phyloP scores from a whole-genome alignment of 2,329 filamentous ascomycete genomes.

The Claviceps fusiformis region DNA sequence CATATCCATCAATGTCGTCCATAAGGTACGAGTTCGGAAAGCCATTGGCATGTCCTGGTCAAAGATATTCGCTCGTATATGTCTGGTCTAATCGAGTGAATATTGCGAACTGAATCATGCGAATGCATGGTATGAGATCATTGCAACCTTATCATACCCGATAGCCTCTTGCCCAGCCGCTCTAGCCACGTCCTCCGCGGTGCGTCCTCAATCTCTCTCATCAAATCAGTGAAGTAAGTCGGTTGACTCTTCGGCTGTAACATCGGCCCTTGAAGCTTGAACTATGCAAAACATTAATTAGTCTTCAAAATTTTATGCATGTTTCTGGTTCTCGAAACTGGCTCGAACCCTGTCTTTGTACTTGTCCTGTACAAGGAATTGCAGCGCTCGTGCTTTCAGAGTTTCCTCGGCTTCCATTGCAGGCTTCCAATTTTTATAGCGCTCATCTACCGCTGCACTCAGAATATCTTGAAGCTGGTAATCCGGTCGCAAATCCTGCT shows the following conservation, averaged over 20 bases:
- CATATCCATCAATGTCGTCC: not conserved
- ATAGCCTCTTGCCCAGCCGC: constrained; percentile 38
- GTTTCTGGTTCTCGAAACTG: not conserved
- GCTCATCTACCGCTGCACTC: constrained; percentile 21
- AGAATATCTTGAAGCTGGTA: constrained; percentile 48
- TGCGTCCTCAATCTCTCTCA: constrained; percentile 49
- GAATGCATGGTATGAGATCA: constrained; percentile 18
- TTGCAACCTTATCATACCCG: constrained; percentile 45
- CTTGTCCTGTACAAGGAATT: constrained; percentile 44
- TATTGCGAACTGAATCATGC: not conserved
- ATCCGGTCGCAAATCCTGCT: constrained; percentile 48
- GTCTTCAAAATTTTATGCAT: not conserved
- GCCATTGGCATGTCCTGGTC: not conserved
- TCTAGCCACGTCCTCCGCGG: constrained; percentile 42
- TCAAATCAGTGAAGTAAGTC: constrained; percentile 46
- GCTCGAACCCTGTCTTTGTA: constrained; percentile 41
- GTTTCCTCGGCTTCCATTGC: constrained; percentile 34
- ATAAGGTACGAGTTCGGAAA: too few relatives aligned
- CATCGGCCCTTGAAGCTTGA: constrained; percentile 31
- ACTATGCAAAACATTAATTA: constrained; percentile 13
- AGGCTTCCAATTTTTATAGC: constrained; percentile 19
- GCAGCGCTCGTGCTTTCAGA: constrained; percentile 44
- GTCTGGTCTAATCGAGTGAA: too few relatives aligned
- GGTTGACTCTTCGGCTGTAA: constrained; percentile 49
- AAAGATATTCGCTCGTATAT: not conserved